Evolutionary conservation across 495 filamentous ascomycete species (phyloP).

Genomic region (Apiosordaria backusii): DNA sequence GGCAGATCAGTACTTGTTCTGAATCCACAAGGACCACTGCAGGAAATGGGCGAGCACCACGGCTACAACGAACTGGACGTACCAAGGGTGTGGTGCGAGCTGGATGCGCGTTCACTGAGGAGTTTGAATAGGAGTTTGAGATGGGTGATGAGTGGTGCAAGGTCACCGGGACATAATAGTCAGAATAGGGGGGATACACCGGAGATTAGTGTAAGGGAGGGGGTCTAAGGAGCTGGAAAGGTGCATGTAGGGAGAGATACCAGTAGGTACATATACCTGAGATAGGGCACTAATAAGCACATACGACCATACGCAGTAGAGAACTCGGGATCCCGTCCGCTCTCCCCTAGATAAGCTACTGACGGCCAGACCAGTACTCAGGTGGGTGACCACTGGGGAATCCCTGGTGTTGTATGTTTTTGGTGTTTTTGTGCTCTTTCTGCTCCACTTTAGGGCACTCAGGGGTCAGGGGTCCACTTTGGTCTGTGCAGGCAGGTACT

Average conservation of each 20-base stretch:
- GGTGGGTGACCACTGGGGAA: too few relatives aligned
- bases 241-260: too few relatives aligned
- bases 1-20: neutral
- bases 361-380: too few relatives aligned
- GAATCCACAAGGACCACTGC: neutral
- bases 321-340: conserved; percentile 51
- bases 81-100: neutral
- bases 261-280: too few relatives aligned
- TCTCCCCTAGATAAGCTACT: conserved; percentile 44
- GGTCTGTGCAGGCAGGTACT: too few relatives aligned
- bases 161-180: neutral
- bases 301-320: conserved; percentile 6
- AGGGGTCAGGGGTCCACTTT: too few relatives aligned
- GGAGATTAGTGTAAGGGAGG: neutral
- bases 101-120: neutral
- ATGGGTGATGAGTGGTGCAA: neutral
- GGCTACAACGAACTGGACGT: neutral
- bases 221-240: neutral
- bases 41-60: neutral
- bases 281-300: too few relatives aligned
- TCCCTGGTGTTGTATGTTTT: too few relatives aligned
- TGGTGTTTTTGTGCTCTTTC: too few relatives aligned
- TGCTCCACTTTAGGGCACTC: too few relatives aligned
- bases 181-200: neutral
- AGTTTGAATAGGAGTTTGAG: neutral